Evolutionary conservation across 1,284 basidiomycete species (phyloP).

Genomic region (Hymenochaete sp.): DNA sequence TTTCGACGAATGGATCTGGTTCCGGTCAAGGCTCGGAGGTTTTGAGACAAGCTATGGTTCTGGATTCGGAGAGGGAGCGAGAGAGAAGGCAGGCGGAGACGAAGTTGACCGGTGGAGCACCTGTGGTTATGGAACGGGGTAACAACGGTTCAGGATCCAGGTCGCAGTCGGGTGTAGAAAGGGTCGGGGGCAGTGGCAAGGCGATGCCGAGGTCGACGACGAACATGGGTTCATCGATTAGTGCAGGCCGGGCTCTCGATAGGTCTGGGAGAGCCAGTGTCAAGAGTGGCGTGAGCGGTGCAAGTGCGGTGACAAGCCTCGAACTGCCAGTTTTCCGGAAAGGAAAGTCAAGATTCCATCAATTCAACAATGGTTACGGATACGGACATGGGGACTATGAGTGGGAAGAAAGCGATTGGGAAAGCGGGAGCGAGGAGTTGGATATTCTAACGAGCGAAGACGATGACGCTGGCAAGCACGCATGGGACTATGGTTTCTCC

Average conservation of each 20-base stretch:
- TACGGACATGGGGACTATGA: conserved; percentile 2
- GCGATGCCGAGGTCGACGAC: background rate
- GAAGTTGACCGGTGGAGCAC: background rate
- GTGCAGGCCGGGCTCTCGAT: background rate
- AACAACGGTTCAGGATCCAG: conserved; percentile 9
- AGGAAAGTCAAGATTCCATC: conserved; percentile 4
- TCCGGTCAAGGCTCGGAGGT: conserved; percentile 7
- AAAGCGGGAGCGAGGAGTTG: conserved; percentile 7
- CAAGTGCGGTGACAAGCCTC: conserved; percentile 9
- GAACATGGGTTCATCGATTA: no score
- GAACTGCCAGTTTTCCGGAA: conserved; percentile 15
- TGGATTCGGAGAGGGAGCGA: conserved; percentile 4
- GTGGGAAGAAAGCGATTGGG: conserved; percentile 4
- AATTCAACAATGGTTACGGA: background rate
- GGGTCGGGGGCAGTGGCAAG: background rate
- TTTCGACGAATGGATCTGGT: background rate
- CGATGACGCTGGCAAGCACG: conserved; percentile 4
- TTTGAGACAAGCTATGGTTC: conserved; percentile 5
- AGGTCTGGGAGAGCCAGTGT: background rate
- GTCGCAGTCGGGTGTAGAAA: no score
- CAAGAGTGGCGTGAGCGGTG: conserved; percentile 6
- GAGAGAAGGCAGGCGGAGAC: background rate
- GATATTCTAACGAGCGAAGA: conserved; percentile 10
- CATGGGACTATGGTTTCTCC: conserved; percentile 17
- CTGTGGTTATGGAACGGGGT: conserved; percentile 12